Evolutionary conservation across 1,284 basidiomycete genomes (phyloP), one percentile per base, ranked within the genome.

Genomic region (Apiotrichum gracile): DNA sequence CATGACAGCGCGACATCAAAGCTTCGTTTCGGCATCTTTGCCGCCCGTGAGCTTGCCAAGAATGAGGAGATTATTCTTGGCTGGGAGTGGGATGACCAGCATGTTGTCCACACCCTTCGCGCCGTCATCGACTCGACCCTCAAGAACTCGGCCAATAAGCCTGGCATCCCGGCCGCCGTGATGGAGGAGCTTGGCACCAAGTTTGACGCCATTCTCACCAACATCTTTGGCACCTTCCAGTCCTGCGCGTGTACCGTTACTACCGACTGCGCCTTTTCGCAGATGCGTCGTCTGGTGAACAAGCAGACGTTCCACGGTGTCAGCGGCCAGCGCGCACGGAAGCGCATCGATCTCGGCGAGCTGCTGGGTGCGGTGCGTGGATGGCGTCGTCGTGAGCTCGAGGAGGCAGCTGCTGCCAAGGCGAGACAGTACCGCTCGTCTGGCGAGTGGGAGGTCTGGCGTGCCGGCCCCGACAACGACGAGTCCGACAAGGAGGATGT

Each of bases 61-160:
- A 81, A 86, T 47, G 91, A 94, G 64, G 94, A 97, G 75, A 83
- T 97, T 37, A 84, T 93, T 0, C 74, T 97, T 0, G 88, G 87
- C 0, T 97, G 93, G 91, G 91, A 96, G 69, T 97, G 92, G 93
- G 92, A 96, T 63, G 92, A 97, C 65, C 83, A 84, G 6, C 88
- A 91, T 67, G 84, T 88, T 0, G 84, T 96, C 0, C 93, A 97
- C 72, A 78, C 82, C 47, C 76, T 97, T 0, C 62, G 60, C 45
- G 59, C 63, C 27, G 39, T 62, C 24, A 61, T 62, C 17, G 64
- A 67, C 41, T 60, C 68, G 48, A 57, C 63, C 13, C 60, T 63
- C 33, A 55, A 53, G 46, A 54, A 38, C 17, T 47, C 49, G 9
- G 45, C 57, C n/a, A 42, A 22, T 37, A 49, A 69, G 57, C 66